Conservation (phyloP, 192 early-diverging fungal genomes). For the Borealophlyctis nickersoniae region DNA sequence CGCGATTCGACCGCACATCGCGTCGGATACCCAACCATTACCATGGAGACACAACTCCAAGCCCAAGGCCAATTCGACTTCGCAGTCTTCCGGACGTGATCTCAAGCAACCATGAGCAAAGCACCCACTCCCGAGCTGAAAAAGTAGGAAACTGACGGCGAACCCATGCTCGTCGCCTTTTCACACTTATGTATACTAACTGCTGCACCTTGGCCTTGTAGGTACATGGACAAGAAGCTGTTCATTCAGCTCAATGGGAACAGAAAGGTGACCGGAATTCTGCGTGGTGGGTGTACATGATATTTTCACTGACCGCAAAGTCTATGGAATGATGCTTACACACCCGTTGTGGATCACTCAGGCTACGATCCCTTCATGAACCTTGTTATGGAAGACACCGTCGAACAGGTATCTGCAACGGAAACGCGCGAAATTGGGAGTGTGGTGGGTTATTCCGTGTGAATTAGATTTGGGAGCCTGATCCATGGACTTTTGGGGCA, state of each 20-base stretch:
- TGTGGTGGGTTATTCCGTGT: conserved; percentile 55
- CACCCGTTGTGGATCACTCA: conserved; percentile 13
- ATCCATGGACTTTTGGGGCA: neutral
- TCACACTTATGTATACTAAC: neutral
- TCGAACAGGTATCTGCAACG: conserved; percentile 71
- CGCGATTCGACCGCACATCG: no score
- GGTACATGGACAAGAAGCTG: conserved; percentile 92
- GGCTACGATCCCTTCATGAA: conserved; percentile 99
- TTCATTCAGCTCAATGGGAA: conserved; percentile 88
- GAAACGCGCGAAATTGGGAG: conserved; percentile 80
- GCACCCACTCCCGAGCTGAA: conserved; percentile 65
- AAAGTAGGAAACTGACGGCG: conserved; percentile 30
- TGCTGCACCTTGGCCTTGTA: conserved; percentile 8
- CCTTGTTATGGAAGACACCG: conserved; percentile 88
- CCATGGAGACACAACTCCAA: no score
- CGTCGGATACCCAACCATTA: no score
- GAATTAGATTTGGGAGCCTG: neutral
- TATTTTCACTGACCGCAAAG: neutral
- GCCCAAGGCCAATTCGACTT: no score
- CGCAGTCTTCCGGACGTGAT: no score
- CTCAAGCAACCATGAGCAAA: conserved; percentile 54
- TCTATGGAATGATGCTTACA: neutral
- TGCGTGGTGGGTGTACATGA: conserved; percentile 61
- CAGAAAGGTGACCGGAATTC: conserved; percentile 87
- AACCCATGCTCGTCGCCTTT: neutral